Evolutionary conservation across 805 yeast species (phyloP), one percentile per base, ranked within the genome.

Genomic region (Saccharomycopsis babjevae): DNA sequence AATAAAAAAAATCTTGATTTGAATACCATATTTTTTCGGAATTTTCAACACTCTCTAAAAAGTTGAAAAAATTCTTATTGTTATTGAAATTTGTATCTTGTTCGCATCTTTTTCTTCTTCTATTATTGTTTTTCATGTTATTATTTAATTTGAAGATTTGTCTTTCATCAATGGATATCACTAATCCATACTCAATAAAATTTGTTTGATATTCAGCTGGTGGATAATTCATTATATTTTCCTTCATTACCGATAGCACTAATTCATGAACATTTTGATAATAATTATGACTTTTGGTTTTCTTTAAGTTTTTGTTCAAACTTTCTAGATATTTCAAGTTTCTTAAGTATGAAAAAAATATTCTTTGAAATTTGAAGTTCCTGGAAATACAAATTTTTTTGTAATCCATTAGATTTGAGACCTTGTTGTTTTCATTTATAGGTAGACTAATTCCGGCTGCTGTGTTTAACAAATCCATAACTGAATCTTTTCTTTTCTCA

Each of bases 391-490:
- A 74, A 30, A 73, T 70, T 54, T 66, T 59, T 63, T 54, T 72
- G 72, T 18, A 72, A 60, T n/a, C 57, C 43, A 32, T 46, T 7
- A 59, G 25, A 68, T 70, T 39, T 68, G 61, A 67, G 67, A 69
- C 34, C 69, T 63, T 67, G 11, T 50, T 36, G 25, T 30, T 22
- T 11, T 34, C 30, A 6, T 46, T 42, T 5, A 39, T 38, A 2
- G 57, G 57, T 64, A 74, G 73, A 56, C 76, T 72, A 34, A 74
- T 69, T 52, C 72, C 73, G 18, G 74, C 74, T 32, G 76, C 76
- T 39, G 75, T 70, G 62, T 72, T 70, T 3, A 73, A 66, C 57
- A 73, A 58, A 54, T 74, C 76, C 38, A 43, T 55, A 11, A 61
- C 16, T 13, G 28, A 46, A 25, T 46, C 52, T 46, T 46, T 46